Base-by-base conservation (phyloP, 164 flowering plant genomes). In the Annona cherimola region DNA sequence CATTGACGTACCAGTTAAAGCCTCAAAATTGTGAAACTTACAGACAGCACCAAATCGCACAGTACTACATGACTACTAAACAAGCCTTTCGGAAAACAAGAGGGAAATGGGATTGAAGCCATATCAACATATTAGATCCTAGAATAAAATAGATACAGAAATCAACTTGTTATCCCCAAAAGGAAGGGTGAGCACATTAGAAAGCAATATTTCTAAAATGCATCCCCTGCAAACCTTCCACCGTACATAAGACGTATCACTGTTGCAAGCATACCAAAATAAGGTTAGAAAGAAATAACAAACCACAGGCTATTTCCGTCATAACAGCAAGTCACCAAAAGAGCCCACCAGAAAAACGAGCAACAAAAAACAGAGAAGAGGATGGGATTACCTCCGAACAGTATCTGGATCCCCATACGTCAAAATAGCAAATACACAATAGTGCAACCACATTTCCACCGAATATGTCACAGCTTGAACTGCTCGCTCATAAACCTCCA, bases 401-500 rank as follows among this genome's bases (percentile, higher is more conserved):
- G 91, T 87, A 14, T 96, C 99, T 20, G 89, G 90, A 77, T 96
- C 99, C 78, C 90, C 99, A 78, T 89, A 96, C 26, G 91, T 86
- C 76, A 81, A 79, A 55, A 91, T 89, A 9, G 96, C 80, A 82
- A 96, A 96, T 45, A 80, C 81, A 77, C 97, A 96, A 75, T 96
- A 96, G 70, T 93, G 98, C 86, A 96, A 76, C 99, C 99, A 96
- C 72, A 96, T 93, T 75, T 96, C 99, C 68, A 96, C 98, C 43
- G 99, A 96, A 79, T 93, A 96, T 6, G 99, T 91, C 75, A 96
- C 99, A 45, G 91, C 95, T 74, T 79, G 90, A 77, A 96, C 94
- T 67, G 98, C 98, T 45, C 93, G 86, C 77, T 96, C 99, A 80
- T 90, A 96, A 7, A 96, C 94, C 78, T 91, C 99, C 71, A 86